Conservation (phyloP, 257 asterid species). For the Solanum appendiculatum region DNA sequence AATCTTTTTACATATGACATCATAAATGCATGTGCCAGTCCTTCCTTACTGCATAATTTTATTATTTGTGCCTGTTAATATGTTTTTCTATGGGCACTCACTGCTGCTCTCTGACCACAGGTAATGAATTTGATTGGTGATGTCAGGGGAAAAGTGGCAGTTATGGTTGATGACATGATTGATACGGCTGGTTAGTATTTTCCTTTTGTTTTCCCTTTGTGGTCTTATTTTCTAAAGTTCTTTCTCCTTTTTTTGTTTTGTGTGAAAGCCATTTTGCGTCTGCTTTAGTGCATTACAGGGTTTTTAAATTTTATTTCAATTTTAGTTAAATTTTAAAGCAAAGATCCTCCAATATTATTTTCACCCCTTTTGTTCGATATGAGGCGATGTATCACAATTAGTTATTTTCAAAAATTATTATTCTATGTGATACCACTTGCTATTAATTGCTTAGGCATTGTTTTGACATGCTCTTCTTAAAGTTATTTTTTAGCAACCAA, state of each 20-base stretch:
- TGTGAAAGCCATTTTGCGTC: neutral
- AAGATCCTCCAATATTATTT: neutral
- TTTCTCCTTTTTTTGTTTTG: neutral
- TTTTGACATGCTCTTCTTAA: neutral
- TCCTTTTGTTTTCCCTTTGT: neutral
- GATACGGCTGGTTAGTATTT: conserved; percentile 75
- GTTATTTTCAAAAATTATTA: neutral
- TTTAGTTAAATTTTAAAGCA: neutral
- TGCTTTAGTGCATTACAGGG: neutral
- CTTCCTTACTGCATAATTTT: neutral
- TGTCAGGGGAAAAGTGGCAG: conserved; percentile 91
- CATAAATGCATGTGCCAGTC: neutral
- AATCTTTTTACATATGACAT: neutral
- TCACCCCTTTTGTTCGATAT: neutral
- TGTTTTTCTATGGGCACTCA: neutral
- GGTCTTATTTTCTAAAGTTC: neutral
- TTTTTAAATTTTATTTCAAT: neutral
- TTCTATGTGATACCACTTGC: neutral
- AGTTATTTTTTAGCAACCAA: neutral
- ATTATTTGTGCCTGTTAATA: neutral
- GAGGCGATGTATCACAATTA: neutral
- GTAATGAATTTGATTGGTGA: conserved; percentile 95
- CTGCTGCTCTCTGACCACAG: conserved; percentile 20
- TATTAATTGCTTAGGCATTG: neutral
- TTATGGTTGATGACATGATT: conserved; percentile 95